A percentile compares a stretch with the other conserved stretches of the same genome.
Evolutionary conservation across 441 rosid genomes (phyloP).

Genomic region (Arabidopsis lyrata): DNA sequence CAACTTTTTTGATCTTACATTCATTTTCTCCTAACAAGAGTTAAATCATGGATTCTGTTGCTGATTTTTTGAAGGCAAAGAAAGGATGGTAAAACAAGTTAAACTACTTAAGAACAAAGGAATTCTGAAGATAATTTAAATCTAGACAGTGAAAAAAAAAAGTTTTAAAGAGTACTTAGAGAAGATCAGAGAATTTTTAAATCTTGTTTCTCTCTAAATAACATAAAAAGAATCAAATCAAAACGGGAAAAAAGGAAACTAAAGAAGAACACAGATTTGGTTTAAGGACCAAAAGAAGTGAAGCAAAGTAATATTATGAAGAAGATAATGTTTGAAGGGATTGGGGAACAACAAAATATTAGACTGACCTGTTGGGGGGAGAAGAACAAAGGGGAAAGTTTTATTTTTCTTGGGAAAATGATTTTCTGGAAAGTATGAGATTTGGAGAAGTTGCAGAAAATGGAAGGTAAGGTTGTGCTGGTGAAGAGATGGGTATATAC

Average conservation of each 20-base stretch:
- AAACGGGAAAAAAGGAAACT: constrained; percentile 28
- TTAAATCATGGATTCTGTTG: background rate
- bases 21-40: background rate
- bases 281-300: constrained; percentile 62
- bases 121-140: background rate
- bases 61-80: background rate
- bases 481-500: constrained; percentile 56
- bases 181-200: constrained; percentile 28
- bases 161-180: constrained; percentile 26
- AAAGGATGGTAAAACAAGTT: background rate
- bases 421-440: constrained; percentile 54
- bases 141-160: constrained; percentile 18
- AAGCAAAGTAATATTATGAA: constrained; percentile 54
- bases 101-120: background rate
- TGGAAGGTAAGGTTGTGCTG: constrained; percentile 60
- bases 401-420: constrained; percentile 51
- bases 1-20: constrained; percentile 20
- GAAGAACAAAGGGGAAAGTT: constrained; percentile 42
- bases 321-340: constrained; percentile 63
- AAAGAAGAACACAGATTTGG: constrained; percentile 47
- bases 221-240: constrained; percentile 19
- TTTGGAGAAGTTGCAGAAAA: constrained; percentile 68
- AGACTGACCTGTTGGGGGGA: constrained; percentile 61
- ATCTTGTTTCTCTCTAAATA: constrained; percentile 31
- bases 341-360: constrained; percentile 46